A percentile compares a stretch with the other conserved stretches of the same genome.
phyloP scores from a whole-genome alignment of 169 alveolate genomes.

The Cytauxzoon felis region DNA sequence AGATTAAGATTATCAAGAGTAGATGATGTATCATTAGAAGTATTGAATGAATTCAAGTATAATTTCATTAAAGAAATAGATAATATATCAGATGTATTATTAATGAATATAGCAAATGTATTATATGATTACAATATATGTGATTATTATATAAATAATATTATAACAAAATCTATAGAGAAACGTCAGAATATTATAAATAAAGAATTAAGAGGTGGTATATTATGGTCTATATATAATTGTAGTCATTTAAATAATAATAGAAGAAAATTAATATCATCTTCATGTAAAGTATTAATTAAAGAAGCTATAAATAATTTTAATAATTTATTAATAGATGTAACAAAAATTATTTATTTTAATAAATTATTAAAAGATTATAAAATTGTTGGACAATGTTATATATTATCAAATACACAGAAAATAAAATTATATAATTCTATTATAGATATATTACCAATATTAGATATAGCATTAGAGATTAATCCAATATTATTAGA shows the following conservation, averaged over 20 bases:
- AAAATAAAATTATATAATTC: slow-evolving; percentile 36
- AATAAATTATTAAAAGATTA: slow-evolving; percentile 4
- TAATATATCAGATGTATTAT: slow-evolving; percentile 26
- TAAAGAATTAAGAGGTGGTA: slow-evolving; percentile 16
- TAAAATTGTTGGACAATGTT: slow-evolving; percentile 44
- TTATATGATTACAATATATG: slow-evolving; percentile 50
- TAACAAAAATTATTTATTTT: background rate
- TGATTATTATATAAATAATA: slow-evolving; percentile 3
- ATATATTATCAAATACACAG: slow-evolving; percentile 23
- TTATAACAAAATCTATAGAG: slow-evolving; percentile 33
- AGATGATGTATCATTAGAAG: no score
- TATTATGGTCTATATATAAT: slow-evolving; percentile 35
- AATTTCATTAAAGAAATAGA: background rate
- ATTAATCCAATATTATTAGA: background rate
- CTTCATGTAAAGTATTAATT: slow-evolving; percentile 35
- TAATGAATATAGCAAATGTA: slow-evolving; percentile 41
- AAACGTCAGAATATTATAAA: background rate
- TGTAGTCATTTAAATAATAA: slow-evolving; percentile 1
- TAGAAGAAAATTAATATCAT: slow-evolving; percentile 36
- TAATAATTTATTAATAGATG: slow-evolving; percentile 11
- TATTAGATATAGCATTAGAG: background rate
- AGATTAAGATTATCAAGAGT: slow-evolving; percentile 12
- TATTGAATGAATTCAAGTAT: slow-evolving; percentile 24
- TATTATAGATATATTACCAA: slow-evolving; percentile 21
- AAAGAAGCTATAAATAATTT: slow-evolving; percentile 16